Conservation (phyloP, 2,329 filamentous ascomycete genomes). For the Hirsutella thompsonii region DNA sequence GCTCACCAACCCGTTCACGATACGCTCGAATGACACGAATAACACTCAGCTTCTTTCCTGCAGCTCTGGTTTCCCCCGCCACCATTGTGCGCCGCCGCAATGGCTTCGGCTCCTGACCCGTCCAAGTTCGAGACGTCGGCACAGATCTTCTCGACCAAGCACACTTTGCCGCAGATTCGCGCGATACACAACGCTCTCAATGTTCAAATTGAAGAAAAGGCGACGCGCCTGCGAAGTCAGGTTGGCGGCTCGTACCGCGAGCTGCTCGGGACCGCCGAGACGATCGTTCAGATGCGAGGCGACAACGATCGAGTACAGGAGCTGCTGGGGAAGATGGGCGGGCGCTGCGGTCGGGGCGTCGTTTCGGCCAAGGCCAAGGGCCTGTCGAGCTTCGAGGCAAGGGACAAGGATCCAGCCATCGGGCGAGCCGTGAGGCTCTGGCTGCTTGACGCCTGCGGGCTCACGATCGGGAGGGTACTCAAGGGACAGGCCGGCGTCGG, state of each 20-base stretch:
- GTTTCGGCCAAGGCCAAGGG: slow-evolving; percentile 54
- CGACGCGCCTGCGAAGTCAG: slow-evolving; percentile 47
- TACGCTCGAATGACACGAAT: too few species aligned
- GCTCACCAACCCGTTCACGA: too few species aligned
- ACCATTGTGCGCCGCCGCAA: slow-evolving; percentile 10
- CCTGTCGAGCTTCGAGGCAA: slow-evolving; percentile 31
- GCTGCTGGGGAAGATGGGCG: slow-evolving; percentile 59
- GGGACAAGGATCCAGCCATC: slow-evolving; percentile 13
- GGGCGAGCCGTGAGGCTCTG: slow-evolving; percentile 29
- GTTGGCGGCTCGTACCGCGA: slow-evolving; percentile 68
- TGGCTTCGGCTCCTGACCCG: slow-evolving; percentile 30
- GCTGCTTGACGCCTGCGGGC: slow-evolving; percentile 37
- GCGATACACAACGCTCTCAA: slow-evolving; percentile 48
- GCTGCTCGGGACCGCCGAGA: slow-evolving; percentile 80
- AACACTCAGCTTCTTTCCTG: not conserved
- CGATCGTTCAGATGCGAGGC: slow-evolving; percentile 78
- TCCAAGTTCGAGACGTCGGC: slow-evolving; percentile 33
- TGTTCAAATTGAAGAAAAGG: slow-evolving; percentile 47
- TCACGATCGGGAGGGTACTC: slow-evolving; percentile 36
- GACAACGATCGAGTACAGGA: slow-evolving; percentile 66
- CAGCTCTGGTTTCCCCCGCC: slow-evolving; percentile 1
- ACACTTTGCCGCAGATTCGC: slow-evolving; percentile 51
- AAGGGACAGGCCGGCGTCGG: slow-evolving; percentile 22
- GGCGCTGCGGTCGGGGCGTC: slow-evolving; percentile 59
- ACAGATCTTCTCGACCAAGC: slow-evolving; percentile 39